Evolutionary conservation across 2,329 filamentous ascomycete species (phyloP), one percentile per base, ranked within the genome.

Genomic region (Penicillium sclerotigenum): DNA sequence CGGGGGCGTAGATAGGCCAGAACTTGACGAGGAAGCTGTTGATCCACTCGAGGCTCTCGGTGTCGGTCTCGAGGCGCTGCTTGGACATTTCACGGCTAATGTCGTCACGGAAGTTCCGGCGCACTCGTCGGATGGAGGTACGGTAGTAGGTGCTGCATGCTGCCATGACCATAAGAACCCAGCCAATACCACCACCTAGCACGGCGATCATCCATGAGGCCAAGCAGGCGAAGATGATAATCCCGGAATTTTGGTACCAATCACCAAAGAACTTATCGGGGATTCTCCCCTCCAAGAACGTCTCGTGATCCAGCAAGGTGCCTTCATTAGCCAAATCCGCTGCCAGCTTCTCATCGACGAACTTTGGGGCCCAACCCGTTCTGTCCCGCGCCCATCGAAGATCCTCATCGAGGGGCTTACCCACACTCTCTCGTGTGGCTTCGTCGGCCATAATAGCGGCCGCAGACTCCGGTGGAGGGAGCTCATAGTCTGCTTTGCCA

Each of bases 11-110:
- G 68, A 99, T 99, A 59, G 94, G 94, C 94, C 94, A 99, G 78
- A 99, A 99, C 73, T 99, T 99, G 77, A 95, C 86, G 66, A 99
- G 73, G 78, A 99, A 99, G 66, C 91, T 96, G 80, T 99, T 99
- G 74, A 99, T 97, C 94, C 94, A 99, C 74, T 99, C 94, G 47
- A 99, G 80, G 54, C 89, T 94, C 76, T 99, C 94, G 26, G 86
- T 86, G 65, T 99, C 94, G 9, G 87, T 94, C 66, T 97, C 94
- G 52, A 99, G 80, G 67, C 83, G 89, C 74, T 87, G 88, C 75
- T 97, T 89, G 13, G 88, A 87, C 81, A 97, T 82, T 73, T 97
- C 92, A 52, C 94, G 87, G 58, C 87, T 88, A 64, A 99, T 84
- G 70, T 99, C 94, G 75, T 99, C 94, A 57, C 93, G 87, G 74